phyloP scores from a whole-genome alignment of 345 rosid species.

The Fremontodendron californicum region DNA sequence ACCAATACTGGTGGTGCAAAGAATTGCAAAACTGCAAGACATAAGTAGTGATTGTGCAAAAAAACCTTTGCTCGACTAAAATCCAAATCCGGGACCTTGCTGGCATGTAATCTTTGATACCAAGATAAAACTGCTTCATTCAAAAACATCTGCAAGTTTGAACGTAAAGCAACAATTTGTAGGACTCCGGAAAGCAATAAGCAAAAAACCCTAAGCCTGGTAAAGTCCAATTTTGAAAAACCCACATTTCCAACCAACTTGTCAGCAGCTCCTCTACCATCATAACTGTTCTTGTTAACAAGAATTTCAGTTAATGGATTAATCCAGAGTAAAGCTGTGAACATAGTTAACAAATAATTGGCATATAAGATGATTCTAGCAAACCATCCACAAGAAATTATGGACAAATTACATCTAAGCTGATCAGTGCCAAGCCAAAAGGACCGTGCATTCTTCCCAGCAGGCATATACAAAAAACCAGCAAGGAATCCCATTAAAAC shows the following conservation, averaged over 20 bases:
- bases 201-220: slow-evolving; percentile 47
- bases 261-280: slow-evolving; percentile 27
- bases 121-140: slow-evolving; percentile 88
- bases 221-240: slow-evolving; percentile 40
- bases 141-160: slow-evolving; percentile 81
- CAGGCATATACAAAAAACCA: slow-evolving; percentile 67
- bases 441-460: slow-evolving; percentile 64
- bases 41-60: slow-evolving; percentile 77
- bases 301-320: slow-evolving; percentile 60
- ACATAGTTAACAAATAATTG: slow-evolving; percentile 37
- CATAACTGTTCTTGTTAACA: slow-evolving; percentile 27
- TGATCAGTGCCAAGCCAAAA: slow-evolving; percentile 96
- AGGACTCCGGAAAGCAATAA: slow-evolving; percentile 48
- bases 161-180: slow-evolving; percentile 60
- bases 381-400: slow-evolving; percentile 78
- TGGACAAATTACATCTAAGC: slow-evolving; percentile 49
- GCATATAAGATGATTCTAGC: slow-evolving; percentile 56
- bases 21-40: slow-evolving; percentile 71
- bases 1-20: slow-evolving; percentile 58
- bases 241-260: slow-evolving; percentile 63
- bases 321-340: slow-evolving; percentile 78
- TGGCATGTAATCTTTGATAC: slow-evolving; percentile 86
- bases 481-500: slow-evolving; percentile 55
- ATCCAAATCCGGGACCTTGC: slow-evolving; percentile 80
- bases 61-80: slow-evolving; percentile 90